Percentiles rank a stretch among this genome's conserved stretches.
phyloP scores from a whole-genome alignment of 2,329 filamentous ascomycete genomes.

The Colletotrichum sp. region DNA sequence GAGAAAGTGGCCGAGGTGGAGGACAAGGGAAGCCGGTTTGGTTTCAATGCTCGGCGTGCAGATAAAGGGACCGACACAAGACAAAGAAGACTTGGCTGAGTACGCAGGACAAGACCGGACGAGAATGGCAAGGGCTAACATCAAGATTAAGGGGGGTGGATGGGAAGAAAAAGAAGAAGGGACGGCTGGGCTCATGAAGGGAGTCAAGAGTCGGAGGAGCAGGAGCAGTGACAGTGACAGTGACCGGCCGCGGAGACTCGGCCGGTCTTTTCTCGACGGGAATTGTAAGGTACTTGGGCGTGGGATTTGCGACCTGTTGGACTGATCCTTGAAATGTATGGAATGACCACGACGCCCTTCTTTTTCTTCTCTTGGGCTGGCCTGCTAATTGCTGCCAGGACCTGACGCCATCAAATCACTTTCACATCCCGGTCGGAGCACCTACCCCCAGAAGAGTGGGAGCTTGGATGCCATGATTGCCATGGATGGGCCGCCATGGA shows the following conservation, averaged over 20 bases:
- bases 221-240: not conserved
- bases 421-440: not conserved
- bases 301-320: not conserved
- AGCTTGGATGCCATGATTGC: not conserved
- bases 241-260: not conserved
- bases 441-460: slow-evolving; percentile 1
- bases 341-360: not conserved
- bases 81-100: not conserved
- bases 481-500: not conserved
- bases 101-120: not conserved
- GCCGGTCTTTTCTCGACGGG: not conserved
- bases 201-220: not conserved
- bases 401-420: slow-evolving; percentile 12
- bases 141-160: not conserved
- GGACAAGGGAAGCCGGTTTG: slow-evolving; percentile 4
- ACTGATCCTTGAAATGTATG: not conserved
- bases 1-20: not conserved
- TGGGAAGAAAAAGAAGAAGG: not conserved
- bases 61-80: not conserved
- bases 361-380: not conserved
- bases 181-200: not conserved
- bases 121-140: slow-evolving; percentile 4
- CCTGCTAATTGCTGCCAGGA: not conserved
- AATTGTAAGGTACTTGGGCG: not conserved
- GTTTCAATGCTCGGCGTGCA: not conserved